Base-by-base conservation (phyloP, 768 basidiomycete genomes). In the Filobasidium floriforme region DNA sequence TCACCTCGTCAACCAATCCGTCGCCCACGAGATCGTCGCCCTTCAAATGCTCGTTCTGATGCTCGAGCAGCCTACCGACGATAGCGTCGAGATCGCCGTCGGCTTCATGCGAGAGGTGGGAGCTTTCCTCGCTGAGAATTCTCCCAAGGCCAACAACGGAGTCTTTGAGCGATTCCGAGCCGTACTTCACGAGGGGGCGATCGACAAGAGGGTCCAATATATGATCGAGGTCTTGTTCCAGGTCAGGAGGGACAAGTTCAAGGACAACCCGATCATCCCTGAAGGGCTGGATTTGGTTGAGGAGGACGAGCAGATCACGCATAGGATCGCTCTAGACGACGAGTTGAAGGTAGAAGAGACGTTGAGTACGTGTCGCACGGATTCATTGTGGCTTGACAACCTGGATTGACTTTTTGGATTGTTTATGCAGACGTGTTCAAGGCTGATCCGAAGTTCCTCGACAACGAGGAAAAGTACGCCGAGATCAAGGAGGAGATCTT, bases 221-320 rank as follows among this genome's bases (percentile, higher is more conserved):
- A 97, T 97, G 96, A 91, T 99, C 71, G 96, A 98, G 80, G 96
- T 98, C 2, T 83, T 98, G 57, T 98, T 99, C 90, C 96, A 98
- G 80, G 90, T 96, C 9, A 84, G 96, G 71, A 97, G 96, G 82
- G 96, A 99, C 82, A 93, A 92, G 80, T 98, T 90, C 83, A 98
- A 98, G 83, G 96, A 98, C 75, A 98, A 99, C 77, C 93, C 93
- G 19, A 86, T 92, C 69, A 77, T 98, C 46, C 87, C 90, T 1
- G 96, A 98, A 73, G 96, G 94, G 0, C 77, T 99, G 74, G 96
- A 99, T 76, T 80, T 99, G 40, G 96, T 99, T 0, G 92, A 97
- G 69, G 94, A 98, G 75, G 96, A 98, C 18, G 96, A 98, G 71
- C 92, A 97, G 74, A 92, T 98, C 61, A 97, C 92, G 0, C 96